Base-by-base conservation (phyloP, 257 asterid genomes). In the Eustoma russellianum region DNA sequence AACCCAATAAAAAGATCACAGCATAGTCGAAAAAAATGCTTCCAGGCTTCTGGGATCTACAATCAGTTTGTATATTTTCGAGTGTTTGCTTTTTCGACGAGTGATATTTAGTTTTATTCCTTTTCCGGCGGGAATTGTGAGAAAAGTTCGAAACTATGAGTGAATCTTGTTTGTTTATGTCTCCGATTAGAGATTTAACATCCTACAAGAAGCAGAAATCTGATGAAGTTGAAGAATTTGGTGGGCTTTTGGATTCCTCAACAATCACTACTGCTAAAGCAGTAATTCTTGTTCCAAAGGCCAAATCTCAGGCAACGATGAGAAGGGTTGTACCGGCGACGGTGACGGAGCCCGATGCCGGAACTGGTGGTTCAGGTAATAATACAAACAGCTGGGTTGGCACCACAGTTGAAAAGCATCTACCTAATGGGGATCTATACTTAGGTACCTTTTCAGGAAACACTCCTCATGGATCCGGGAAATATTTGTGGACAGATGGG, bases 351-450 rank as follows among this genome's bases (percentile, higher is more conserved):
- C 43, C 63, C 13, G n/a, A n/a, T n/a, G 57, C 50, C 5, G 51
- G 56, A 18, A 56, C 44, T 19, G 40, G 34, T 13, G 15, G 50
- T 16, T 55, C 13, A 5, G 13, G 33, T 13, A 55, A 56, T 16
- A 33, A n/a, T 19, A 19, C 50, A 10, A 10, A 58, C 11, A 56
- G 34, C 14, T 28, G 46, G 35, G 49, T 33, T 2, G 48, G 19
- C n/a, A 38, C 17, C 6, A 35, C 52, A 13, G 17, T 77, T 10
- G 93, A 92, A 73, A 92, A 88, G 50, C 94, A 57, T 59, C 83
- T 92, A 1, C 83, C 85, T 0, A 85, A 92, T 64, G 99, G 99
- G 62, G 97, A 92, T 88, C 94, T 92, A 60, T 92, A 92, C 33
- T 79, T 70, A 40, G 97, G 99, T 14, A 70, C 78, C 8, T 92